phyloP scores from a whole-genome alignment of 23 red algal genomes.

The Gracilaria vermiculophylla region DNA sequence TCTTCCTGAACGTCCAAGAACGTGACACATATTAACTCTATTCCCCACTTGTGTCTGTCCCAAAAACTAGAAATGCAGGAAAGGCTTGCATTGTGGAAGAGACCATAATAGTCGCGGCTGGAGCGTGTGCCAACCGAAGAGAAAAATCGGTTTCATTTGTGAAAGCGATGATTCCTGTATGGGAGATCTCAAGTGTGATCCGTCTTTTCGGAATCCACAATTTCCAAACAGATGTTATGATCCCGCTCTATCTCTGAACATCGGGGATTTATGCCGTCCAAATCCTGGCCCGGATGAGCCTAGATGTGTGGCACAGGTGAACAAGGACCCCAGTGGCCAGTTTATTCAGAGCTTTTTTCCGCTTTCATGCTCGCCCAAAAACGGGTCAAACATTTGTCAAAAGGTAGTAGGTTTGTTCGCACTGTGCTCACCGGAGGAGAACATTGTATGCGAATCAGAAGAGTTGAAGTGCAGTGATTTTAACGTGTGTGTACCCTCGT shows the following conservation, averaged over 20 bases:
- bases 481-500: no score
- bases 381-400: conserved; percentile 1
- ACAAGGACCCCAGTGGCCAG: neutral
- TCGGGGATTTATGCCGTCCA: neutral
- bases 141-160: neutral
- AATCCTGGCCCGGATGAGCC: neutral
- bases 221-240: neutral
- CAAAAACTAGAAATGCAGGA: neutral
- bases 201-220: neutral
- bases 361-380: conserved; percentile 14
- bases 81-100: neutral
- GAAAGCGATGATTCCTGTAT: neutral
- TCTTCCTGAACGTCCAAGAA: no score
- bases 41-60: no score
- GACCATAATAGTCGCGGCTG: neutral
- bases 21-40: no score
- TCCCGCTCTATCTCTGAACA: neutral
- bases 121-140: neutral
- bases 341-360: neutral
- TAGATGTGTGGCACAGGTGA: neutral
- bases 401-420: neutral
- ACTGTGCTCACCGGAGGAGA: neutral
- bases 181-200: neutral
- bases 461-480: neutral
- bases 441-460: neutral